phyloP scores from a whole-genome alignment of 2,329 filamentous ascomycete species.

The Sclerotinia sclerotiorum region DNA sequence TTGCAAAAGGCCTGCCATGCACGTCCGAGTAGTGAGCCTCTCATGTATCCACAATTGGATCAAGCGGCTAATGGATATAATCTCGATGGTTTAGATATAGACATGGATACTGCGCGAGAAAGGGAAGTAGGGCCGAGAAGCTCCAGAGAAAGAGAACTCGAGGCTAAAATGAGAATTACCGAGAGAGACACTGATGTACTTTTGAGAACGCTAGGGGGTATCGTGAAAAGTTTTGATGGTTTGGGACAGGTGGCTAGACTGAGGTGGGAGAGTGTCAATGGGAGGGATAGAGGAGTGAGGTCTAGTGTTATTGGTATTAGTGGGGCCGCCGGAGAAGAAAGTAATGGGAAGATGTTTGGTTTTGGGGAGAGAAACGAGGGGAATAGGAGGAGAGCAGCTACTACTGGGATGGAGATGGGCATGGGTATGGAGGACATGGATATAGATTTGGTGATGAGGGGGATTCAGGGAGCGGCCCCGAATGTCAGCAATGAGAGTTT shows the following conservation, averaged over 20 bases:
- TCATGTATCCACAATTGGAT: neutral
- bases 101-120: neutral
- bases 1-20: neutral
- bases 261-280: neutral
- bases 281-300: neutral
- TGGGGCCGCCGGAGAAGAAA: neutral
- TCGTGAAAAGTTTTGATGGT: conserved; percentile 25
- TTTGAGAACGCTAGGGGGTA: conserved; percentile 28
- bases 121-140: conserved; percentile 21
- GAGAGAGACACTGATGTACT: conserved; percentile 36
- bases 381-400: conserved; percentile 1
- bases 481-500: neutral
- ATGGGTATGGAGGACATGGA: neutral
- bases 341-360: no score
- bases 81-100: neutral
- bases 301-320: neutral
- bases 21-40: neutral
- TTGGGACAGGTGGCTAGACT: neutral
- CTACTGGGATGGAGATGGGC: neutral
- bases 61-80: no score
- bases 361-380: neutral
- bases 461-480: neutral
- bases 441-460: conserved; percentile 15
- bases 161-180: conserved; percentile 30
- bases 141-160: conserved; percentile 32